A percentile compares a stretch with the other conserved stretches of the same genome.
Evolutionary conservation across 768 basidiomycete genomes (phyloP).

Genomic region (Dendrothele bispora): DNA sequence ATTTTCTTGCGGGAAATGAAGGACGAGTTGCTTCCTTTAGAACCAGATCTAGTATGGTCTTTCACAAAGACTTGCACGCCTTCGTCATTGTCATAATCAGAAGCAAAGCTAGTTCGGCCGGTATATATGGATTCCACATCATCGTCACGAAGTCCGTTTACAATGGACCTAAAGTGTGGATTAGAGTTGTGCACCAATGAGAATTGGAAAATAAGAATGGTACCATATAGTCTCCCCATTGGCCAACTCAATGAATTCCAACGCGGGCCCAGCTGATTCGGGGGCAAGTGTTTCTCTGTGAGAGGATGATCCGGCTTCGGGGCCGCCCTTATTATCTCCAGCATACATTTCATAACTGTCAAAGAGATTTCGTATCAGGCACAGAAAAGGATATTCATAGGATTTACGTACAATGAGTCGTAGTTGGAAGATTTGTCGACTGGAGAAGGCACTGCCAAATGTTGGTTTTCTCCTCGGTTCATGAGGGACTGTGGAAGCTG

Average conservation of each 20-base stretch:
- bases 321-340: slow-evolving; percentile 49
- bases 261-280: slow-evolving; percentile 50
- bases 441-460: slow-evolving; percentile 38
- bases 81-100: slow-evolving; percentile 64
- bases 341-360: slow-evolving; percentile 80
- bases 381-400: slow-evolving; percentile 15
- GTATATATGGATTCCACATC: slow-evolving; percentile 70
- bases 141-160: slow-evolving; percentile 79
- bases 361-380: slow-evolving; percentile 20
- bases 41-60: slow-evolving; percentile 67
- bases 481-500: slow-evolving; percentile 55
- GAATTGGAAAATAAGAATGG: slow-evolving; percentile 22
- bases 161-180: slow-evolving; percentile 61
- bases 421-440: slow-evolving; percentile 73
- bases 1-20: slow-evolving; percentile 61
- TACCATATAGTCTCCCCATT: slow-evolving; percentile 88
- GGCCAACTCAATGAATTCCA: slow-evolving; percentile 82
- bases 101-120: slow-evolving; percentile 69
- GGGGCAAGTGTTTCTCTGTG: too few species aligned
- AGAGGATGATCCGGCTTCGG: slow-evolving; percentile 14
- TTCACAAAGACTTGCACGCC: slow-evolving; percentile 75
- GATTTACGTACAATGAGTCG: slow-evolving; percentile 69
- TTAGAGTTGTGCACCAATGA: slow-evolving; percentile 11
- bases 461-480: slow-evolving; percentile 36
- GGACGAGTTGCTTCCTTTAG: slow-evolving; percentile 68